Conservation (phyloP, 306 rosid genomes). For the Cicer bijugum region DNA sequence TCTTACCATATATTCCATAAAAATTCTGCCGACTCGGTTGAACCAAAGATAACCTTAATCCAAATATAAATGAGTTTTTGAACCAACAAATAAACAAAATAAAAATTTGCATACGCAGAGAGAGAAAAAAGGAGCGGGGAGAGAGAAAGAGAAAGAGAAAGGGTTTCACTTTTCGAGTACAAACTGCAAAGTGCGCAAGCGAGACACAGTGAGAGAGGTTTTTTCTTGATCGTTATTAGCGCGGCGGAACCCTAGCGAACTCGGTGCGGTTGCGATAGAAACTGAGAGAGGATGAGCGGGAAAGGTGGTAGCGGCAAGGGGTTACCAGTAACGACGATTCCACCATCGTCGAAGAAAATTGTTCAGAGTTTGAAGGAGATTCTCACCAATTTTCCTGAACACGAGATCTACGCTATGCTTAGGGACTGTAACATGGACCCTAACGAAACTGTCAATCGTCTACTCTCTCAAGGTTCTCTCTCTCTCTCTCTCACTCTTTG, state of each 20-base stretch:
- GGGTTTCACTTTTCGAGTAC: constrained; percentile 44
- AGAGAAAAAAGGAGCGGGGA: constrained; percentile 42
- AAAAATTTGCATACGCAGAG: constrained; percentile 4
- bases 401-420: constrained; percentile 93
- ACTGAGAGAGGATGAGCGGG: constrained; percentile 67
- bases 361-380: constrained; percentile 94
- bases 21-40: too few species aligned
- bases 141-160: neutral
- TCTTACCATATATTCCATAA: too few species aligned
- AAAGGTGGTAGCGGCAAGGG: constrained; percentile 51
- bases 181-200: neutral
- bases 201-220: constrained; percentile 23
- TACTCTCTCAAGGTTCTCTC: constrained; percentile 83
- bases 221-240: constrained; percentile 26
- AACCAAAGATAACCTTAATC: too few species aligned
- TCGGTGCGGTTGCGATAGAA: constrained; percentile 24
- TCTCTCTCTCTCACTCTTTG: neutral
- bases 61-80: too few species aligned
- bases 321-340: constrained; percentile 69
- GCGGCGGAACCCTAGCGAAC: constrained; percentile 64
- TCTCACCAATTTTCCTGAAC: constrained; percentile 76
- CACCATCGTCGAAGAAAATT: constrained; percentile 75
- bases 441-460: constrained; percentile 95
- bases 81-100: too few species aligned
- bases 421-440: constrained; percentile 99